phyloP scores from a whole-genome alignment of 2,329 filamentous ascomycete species.

The Hyphodiscus sp. region DNA sequence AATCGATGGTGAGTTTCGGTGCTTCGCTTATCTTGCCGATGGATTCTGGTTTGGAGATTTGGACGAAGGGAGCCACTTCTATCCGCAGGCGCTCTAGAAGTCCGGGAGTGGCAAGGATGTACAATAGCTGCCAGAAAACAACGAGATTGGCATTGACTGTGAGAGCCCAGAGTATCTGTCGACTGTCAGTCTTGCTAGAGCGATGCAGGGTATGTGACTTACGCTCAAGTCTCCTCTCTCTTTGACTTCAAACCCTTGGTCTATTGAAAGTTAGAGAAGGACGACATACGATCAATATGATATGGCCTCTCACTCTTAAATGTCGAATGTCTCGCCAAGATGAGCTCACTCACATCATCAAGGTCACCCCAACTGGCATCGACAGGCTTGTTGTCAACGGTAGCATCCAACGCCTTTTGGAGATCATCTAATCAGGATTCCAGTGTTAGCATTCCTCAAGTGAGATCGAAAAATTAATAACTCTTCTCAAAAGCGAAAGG shows the following conservation, averaged over 20 bases:
- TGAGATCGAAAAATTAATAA: too few species aligned
- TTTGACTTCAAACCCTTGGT: slow-evolving; percentile 30
- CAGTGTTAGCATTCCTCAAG: too few species aligned
- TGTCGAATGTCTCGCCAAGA: slow-evolving; percentile 35
- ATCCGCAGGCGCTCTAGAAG: slow-evolving; percentile 37
- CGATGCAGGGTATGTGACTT: slow-evolving; percentile 1
- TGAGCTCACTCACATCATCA: slow-evolving; percentile 40
- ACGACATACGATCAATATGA: not conserved
- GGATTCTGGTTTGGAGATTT: slow-evolving; percentile 28
- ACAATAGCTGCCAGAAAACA: slow-evolving; percentile 45
- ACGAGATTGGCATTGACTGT: slow-evolving; percentile 46
- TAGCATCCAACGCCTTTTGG: slow-evolving; percentile 36
- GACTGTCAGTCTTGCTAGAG: not conserved
- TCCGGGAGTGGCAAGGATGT: slow-evolving; percentile 36
- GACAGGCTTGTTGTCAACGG: slow-evolving; percentile 34
- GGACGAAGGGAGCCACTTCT: slow-evolving; percentile 39
- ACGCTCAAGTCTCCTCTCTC: slow-evolving; percentile 40
- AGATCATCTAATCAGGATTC: slow-evolving; percentile 25
- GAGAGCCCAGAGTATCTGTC: slow-evolving; percentile 45
- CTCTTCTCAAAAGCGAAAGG: too few species aligned
- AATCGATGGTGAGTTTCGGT: slow-evolving; percentile 35
- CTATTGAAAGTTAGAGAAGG: slow-evolving; percentile 11
- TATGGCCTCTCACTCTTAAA: slow-evolving; percentile 30
- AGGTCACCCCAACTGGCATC: slow-evolving; percentile 40
- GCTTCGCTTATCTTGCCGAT: slow-evolving; percentile 27